Base-by-base conservation (phyloP, 2,329 filamentous ascomycete genomes). In the Colletotrichum melonis region DNA sequence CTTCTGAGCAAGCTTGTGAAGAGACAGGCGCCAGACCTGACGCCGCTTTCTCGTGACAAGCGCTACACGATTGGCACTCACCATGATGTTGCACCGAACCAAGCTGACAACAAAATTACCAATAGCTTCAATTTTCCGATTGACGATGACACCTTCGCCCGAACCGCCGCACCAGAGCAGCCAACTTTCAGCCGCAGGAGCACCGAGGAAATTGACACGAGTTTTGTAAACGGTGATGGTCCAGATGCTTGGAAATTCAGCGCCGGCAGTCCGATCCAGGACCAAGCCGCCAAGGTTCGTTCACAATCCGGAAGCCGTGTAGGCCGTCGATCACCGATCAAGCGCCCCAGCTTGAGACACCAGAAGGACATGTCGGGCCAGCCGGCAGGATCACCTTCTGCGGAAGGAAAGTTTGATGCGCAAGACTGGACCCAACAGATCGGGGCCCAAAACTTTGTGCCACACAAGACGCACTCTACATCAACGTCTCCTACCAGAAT, bases 121-220 rank as follows among this genome's bases (percentile, higher is more conserved):
- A 74, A 77, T 82, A 92, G 89, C 81, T 91, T 91, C 78, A 84
- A 81, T 60, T 86, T 90, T 69, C 78, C 85, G 46, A 75, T 84
- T 70, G 81, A 86, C 72, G 82, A 86, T 69, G 84, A 87, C 54
- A 82, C 82, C 0, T 84, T 86, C 66, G 76, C 78, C 12, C 76
- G 77, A 38, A 79, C 83, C 6, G 80, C 81, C 12, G 80, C 81
- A 11, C 78, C 82, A n/a, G 78, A 81, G 24, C 80, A 79, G 46
- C 80, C 82, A 55, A 80, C 80, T 3, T 89, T 90, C 73, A 78
- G 82, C 52, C 86, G 85, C 73, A 86, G 81, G 69, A 91, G 88
- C 76, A 82, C 87, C 24, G 89, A 92, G 69, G 89, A 88, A 64
- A 92, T 92, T 76, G 90, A 90, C 79, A 92, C 90, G 22, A 88